Base-by-base conservation (phyloP, 2,329 filamentous ascomycete species). In the Zymoseptoria tritici region DNA sequence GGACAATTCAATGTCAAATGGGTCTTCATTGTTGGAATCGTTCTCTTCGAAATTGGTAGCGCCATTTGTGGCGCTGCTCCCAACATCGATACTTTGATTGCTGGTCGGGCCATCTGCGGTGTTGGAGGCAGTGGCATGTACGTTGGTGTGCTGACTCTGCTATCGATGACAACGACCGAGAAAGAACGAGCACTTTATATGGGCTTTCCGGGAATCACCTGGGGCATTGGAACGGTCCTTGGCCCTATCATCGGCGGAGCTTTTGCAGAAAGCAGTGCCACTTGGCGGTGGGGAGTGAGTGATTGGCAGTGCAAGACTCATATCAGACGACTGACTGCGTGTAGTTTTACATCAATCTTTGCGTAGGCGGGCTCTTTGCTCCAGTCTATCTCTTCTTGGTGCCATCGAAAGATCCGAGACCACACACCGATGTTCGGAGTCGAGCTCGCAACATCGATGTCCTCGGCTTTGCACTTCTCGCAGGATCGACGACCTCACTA, bases 351-450 rank as follows among this genome's bases (percentile, higher is more conserved):
- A 79, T 63, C 55, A 61, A 61, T 29, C 55, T 63, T 6, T 63
- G 59, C 52, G 31, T 63, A 1, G 59, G 54, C 9, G 81, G 72
- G 7, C 66, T 76, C 7, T 72, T 74, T 29, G 68, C 75, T 2
- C 77, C 80, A 0, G 72, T 77, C 24, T 75, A 78, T 22, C 22
- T 83, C 26, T 77, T 80, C 61, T 4, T 52, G 13, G 72, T 83
- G 0, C 75, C 72, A 55, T 72, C 20, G 70, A 42, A 60, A 59
- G 57, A 62, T n/a, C 64, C 62, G 16, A 61, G 56, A 42, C 62
- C 59, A 46, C 36, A 46, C 7, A 46, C 36, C 11, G 36, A 46
- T 4, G 36, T 16, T 16, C 13, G 19, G 50, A 22, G 21, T 52
- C 20, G 50, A 46, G 50, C 50, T 52, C 24, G 20, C 16, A 22